Evolutionary conservation across 2,329 filamentous ascomycete genomes (phyloP).

Genomic region (Shiraia sp.): DNA sequence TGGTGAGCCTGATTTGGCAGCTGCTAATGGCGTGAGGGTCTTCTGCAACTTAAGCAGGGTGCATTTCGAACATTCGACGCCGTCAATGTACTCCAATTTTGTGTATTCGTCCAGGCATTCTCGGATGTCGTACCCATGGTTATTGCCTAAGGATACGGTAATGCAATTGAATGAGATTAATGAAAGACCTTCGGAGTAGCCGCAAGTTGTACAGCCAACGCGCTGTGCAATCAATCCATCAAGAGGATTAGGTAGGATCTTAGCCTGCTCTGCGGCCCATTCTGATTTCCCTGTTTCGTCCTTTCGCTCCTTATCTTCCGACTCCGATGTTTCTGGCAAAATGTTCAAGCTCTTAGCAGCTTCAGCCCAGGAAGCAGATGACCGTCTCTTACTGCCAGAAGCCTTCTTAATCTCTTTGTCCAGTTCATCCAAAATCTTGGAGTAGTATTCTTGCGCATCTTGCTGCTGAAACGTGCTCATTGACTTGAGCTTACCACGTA

Average conservation of each 20-base stretch:
- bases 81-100: constrained; percentile 80
- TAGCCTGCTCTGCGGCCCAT: constrained; percentile 8
- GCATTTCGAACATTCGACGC: constrained; percentile 90
- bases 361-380: constrained; percentile 35
- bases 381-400: constrained; percentile 50
- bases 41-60: constrained; percentile 67
- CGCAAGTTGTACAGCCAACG: constrained; percentile 83
- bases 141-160: constrained; percentile 76
- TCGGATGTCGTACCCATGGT: constrained; percentile 67
- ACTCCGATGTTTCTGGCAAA: constrained; percentile 7
- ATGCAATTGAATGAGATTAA: constrained; percentile 94
- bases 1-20: constrained; percentile 45
- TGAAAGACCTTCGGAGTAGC: constrained; percentile 83
- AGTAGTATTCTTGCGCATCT: constrained; percentile 96
- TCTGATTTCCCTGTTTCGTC: constrained; percentile 8
- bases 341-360: constrained; percentile 27
- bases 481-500: constrained; percentile 77
- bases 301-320: constrained; percentile 4
- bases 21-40: constrained; percentile 30
- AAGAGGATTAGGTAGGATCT: constrained; percentile 69
- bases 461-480: constrained; percentile 97
- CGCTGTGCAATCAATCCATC: constrained; percentile 87
- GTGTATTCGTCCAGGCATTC: constrained; percentile 86
- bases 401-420: constrained; percentile 70
- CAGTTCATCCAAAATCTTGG: constrained; percentile 82